Evolutionary conservation across 1,284 basidiomycete genomes (phyloP).

Genomic region (Pisolithus thermaeus): DNA sequence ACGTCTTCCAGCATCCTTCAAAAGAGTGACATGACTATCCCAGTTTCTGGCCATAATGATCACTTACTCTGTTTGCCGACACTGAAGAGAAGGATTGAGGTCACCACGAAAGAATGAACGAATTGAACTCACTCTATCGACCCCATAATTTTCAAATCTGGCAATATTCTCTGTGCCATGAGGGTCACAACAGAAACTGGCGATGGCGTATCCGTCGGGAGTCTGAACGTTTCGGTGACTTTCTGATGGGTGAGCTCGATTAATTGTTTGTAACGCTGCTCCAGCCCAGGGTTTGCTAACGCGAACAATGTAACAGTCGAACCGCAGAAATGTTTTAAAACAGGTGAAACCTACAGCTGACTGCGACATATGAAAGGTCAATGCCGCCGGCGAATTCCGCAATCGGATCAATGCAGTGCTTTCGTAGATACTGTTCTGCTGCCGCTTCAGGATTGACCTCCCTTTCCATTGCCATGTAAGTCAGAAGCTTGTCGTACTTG

Average conservation of each 20-base stretch:
- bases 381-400: not conserved
- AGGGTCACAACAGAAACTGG: not conserved
- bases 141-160: not conserved
- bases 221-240: not conserved
- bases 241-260: not conserved
- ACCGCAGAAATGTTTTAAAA: not conserved
- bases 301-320: not conserved
- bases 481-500: not conserved
- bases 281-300: not conserved
- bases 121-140: not conserved
- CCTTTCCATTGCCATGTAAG: no score
- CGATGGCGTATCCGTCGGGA: not conserved
- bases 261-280: not conserved
- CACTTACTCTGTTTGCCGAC: not conserved
- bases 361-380: not conserved
- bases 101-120: not conserved
- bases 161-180: slow-evolving; percentile 3
- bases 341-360: not conserved
- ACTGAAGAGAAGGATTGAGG: not conserved
- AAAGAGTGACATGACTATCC: not conserved
- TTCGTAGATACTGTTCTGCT: not conserved
- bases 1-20: not conserved
- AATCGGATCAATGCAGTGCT: not conserved
- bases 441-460: not conserved
- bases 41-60: not conserved